Conservation (phyloP, 495 filamentous ascomycete genomes). For the Lasiosphaeria hispida region DNA sequence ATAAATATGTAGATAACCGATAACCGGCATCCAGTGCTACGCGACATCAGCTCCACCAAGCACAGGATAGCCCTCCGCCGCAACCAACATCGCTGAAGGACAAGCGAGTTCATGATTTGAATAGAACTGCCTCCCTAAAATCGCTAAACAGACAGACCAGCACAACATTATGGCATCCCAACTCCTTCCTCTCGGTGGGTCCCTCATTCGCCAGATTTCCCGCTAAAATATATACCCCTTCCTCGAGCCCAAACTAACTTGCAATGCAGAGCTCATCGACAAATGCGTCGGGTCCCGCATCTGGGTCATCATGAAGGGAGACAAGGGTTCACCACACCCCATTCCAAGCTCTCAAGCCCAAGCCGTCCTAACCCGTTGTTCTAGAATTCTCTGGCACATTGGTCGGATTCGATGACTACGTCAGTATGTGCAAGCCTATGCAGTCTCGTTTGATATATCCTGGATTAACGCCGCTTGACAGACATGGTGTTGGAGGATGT, state of each 20-base stretch:
- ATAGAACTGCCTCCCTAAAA: not conserved
- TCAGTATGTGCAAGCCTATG: conserved; percentile 68
- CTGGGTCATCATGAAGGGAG: conserved; percentile 99
- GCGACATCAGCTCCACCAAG: too few species aligned
- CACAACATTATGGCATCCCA: conserved; percentile 67
- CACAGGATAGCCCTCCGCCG: too few species aligned
- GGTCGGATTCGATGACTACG: conserved; percentile 96
- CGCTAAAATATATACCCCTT: not conserved
- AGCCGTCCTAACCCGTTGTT: conserved; percentile 17
- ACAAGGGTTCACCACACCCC: conserved; percentile 66
- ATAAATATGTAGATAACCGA: too few species aligned
- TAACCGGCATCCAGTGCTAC: too few species aligned
- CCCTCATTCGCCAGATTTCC: not conserved
- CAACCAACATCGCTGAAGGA: not conserved
- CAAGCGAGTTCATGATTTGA: not conserved
- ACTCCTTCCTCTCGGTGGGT: conserved; percentile 71
- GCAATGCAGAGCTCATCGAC: conserved; percentile 82
- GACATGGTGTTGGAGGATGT: conserved; percentile 99
- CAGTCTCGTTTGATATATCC: not conserved
- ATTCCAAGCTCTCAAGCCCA: not conserved
- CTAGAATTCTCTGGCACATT: conserved; percentile 92
- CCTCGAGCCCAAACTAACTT: not conserved
- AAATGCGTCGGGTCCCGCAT: conserved; percentile 97
- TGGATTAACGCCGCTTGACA: conserved; percentile 33
- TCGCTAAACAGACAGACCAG: conserved; percentile 1